Base-by-base conservation (phyloP, 1,284 basidiomycete genomes). In the Papiliotrema fonsecae region DNA sequence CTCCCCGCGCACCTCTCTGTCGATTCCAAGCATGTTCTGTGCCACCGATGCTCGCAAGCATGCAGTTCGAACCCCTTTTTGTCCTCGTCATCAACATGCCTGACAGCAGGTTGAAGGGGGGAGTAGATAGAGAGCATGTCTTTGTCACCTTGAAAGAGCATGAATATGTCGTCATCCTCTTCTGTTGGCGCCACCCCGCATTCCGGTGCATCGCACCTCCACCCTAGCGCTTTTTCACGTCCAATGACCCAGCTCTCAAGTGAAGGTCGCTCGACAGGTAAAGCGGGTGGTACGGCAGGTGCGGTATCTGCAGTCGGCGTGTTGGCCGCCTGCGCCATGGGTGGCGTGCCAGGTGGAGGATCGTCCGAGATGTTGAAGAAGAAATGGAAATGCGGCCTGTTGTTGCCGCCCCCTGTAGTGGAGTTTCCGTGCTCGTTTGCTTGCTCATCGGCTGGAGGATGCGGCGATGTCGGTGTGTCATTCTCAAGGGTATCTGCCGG, bases 131-230 rank as follows among this genome's bases (percentile, higher is more conserved):
- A 51, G 6, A 66, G 43, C 60, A 68, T 62, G 48, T 62, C 42
- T 6, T 47, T 36, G 25, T 51, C 52, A 11, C 42, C 49, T 6
- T 42, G 51, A 13, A 54, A 47, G 5, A 31, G n/a, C 21, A 42
- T 45, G 31, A 49, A 44, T 21, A 52, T 51, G 14, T 56, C 51
- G 16, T 54, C 60, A 21, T 55, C 52, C 9, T 56, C 55, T 1
- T 52, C 45, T 2, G 51, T 45, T 1, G 62, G 62, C 0, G 62
- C 65, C 13, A 62, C 45, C 3, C 51, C 47, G 48, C 69, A 71
- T 45, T 62, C 62, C 19, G 60, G 52, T 1, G 62, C 64, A 50
- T 71, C 67, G 43, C 69, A 71, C 22, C 67, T 55, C 67, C 67
- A 69, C n/a, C 69, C 69, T 4, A 71, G 53, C 4, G 47, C 49